phyloP scores from a whole-genome alignment of 2,329 filamentous ascomycete species.

The Dendrostoma leiphaemia region DNA sequence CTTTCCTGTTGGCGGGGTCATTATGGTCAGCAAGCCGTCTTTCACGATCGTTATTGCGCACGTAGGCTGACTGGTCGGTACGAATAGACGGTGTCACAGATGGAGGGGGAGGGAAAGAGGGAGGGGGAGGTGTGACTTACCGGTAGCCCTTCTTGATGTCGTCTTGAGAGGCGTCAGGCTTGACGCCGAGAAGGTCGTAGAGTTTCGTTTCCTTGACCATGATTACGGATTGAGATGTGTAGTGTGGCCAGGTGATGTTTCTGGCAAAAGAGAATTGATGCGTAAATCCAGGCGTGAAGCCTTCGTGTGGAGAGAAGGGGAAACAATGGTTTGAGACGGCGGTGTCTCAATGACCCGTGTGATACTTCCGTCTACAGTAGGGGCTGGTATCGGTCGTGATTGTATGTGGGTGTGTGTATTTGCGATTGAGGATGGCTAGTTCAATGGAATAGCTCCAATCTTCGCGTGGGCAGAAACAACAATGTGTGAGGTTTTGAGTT shows the following conservation, averaged over 20 bases:
- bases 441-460: not conserved
- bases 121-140: constrained; percentile 44
- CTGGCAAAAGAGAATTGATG: not conserved
- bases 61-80: too few relatives aligned
- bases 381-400: too few relatives aligned
- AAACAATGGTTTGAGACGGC: constrained; percentile 1
- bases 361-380: too few relatives aligned
- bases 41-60: too few relatives aligned
- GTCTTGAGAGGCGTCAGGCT: constrained; percentile 79
- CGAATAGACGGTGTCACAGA: not conserved
- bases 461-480: not conserved
- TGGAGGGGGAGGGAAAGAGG: not conserved
- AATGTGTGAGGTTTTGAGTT: not conserved
- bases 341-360: not conserved
- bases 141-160: constrained; percentile 97
- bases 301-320: not conserved
- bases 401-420: not conserved
- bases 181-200: constrained; percentile 81
- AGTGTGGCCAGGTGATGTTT: too few relatives aligned
- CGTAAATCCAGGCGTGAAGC: constrained; percentile 8
- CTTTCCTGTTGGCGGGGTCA: constrained; percentile 57
- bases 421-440: not conserved
- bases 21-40: constrained; percentile 34
- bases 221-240: constrained; percentile 28
- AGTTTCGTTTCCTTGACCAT: constrained; percentile 97